Evolutionary conservation across 2,329 filamentous ascomycete species (phyloP).

Genomic region (Pseudogymnoascus sp.): DNA sequence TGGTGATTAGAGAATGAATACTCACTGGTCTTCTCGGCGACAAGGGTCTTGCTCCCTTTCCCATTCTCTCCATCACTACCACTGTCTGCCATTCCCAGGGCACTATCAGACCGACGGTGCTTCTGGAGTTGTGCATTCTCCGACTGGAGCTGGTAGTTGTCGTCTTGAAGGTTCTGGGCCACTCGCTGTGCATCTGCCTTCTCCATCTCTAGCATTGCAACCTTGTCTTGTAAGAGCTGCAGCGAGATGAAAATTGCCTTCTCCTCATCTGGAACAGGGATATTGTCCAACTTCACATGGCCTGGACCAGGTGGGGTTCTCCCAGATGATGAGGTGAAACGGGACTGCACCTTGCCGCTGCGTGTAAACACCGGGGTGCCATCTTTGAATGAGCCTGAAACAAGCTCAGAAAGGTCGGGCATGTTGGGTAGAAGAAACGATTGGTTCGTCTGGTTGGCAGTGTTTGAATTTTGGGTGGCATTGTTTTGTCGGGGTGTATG

Average conservation of each 20-base stretch:
- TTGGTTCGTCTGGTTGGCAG: conserved; percentile 44
- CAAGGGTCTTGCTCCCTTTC: conserved; percentile 34
- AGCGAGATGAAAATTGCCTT: conserved; percentile 56
- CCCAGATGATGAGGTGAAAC: conserved; percentile 43
- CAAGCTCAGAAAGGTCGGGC: conserved; percentile 52
- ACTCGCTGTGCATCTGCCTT: conserved; percentile 43
- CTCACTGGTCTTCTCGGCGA: conserved; percentile 50
- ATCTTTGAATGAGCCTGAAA: conserved; percentile 40
- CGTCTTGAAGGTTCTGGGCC: conserved; percentile 43
- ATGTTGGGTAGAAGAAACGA: conserved; percentile 56
- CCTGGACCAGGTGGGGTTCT: conserved; percentile 27
- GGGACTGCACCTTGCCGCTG: conserved; percentile 41
- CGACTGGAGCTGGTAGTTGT: conserved; percentile 42
- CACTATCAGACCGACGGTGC: conserved; percentile 38
- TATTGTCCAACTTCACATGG: conserved; percentile 43
- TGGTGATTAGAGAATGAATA: conserved; percentile 14
- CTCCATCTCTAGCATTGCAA: conserved; percentile 47
- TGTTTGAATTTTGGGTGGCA: conserved; percentile 28
- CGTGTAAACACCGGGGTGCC: conserved; percentile 40
- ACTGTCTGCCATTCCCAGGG: conserved; percentile 27
- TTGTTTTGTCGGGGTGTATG: conserved; percentile 20
- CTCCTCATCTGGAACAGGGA: conserved; percentile 53
- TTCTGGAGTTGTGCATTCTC: conserved; percentile 36
- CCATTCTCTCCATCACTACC: conserved; percentile 38
- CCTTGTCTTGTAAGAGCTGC: conserved; percentile 49